These are phyloP conservation scores for Linnemannia hyalina DNA, from an alignment of 192 early-diverging fungal species.

Conservation along the genomic window DNA sequence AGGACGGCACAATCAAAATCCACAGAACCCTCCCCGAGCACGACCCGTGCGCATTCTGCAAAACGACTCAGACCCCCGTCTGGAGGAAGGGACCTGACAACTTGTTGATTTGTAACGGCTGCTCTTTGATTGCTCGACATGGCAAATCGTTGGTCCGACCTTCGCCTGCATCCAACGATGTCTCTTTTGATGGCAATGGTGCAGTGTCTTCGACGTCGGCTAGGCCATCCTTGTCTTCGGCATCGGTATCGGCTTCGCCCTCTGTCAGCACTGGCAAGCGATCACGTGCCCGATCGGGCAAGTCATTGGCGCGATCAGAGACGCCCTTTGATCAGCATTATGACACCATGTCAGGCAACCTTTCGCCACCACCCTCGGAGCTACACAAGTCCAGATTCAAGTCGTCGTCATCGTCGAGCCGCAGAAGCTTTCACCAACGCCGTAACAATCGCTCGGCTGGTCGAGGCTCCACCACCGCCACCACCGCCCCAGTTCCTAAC, in stretches of 20 bases:
- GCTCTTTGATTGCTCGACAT: slow-evolving; percentile 8
- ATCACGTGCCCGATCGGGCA: neutral
- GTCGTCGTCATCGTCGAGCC: neutral
- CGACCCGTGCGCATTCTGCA: slow-evolving; percentile 20
- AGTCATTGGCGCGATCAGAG: neutral
- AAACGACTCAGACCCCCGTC: slow-evolving; percentile 13
- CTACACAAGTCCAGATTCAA: neutral
- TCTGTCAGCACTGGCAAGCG: neutral
- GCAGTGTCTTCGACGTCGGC: neutral
- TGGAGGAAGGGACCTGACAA: slow-evolving; percentile 22
- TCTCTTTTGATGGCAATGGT: neutral
- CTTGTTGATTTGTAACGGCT: slow-evolving; percentile 19
- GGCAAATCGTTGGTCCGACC: too few relatives aligned
- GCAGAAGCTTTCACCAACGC: neutral
- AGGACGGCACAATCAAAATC: slow-evolving; percentile 55
- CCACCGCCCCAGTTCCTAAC: neutral
- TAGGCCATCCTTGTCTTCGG: neutral
- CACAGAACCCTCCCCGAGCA: slow-evolving; percentile 32
- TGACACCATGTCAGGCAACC: neutral
- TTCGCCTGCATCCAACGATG: neutral
- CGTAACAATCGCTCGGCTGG: neutral
- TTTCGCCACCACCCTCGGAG: neutral
- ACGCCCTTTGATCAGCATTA: neutral
- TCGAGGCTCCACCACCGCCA: neutral
- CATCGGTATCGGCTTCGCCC: neutral